These are phyloP conservation scores for Diaporthe citriasiana DNA, from an alignment of 2,329 filamentous ascomycete species.

Conservation along the genomic window DNA sequence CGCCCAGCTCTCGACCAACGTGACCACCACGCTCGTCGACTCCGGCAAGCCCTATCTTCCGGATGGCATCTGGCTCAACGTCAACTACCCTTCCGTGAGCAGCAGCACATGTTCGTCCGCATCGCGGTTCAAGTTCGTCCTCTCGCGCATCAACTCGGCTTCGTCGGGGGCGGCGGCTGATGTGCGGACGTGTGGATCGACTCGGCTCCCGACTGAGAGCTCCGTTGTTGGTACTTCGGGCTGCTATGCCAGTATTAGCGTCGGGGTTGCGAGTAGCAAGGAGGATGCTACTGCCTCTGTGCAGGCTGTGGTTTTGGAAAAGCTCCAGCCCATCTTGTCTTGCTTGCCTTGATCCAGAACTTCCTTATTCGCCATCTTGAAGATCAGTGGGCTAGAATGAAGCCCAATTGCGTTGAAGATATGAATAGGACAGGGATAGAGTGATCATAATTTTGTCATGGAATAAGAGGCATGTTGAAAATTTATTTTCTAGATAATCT, in stretches of 20 bases:
- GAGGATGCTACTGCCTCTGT: conserved; percentile 65
- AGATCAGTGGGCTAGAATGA: too few relatives aligned
- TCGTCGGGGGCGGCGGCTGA: conserved; percentile 56
- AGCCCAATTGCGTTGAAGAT: too few relatives aligned
- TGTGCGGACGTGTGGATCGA: conserved; percentile 68
- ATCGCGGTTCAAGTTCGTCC: conserved; percentile 72
- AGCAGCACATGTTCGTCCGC: conserved; percentile 62
- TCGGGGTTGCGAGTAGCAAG: conserved; percentile 73
- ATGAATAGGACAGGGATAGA: neutral
- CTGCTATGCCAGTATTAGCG: conserved; percentile 75
- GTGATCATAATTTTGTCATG: neutral
- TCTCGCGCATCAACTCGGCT: conserved; percentile 71
- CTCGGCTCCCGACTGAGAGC: conserved; percentile 70
- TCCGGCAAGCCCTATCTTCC: conserved; percentile 76
- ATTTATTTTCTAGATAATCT: neutral
- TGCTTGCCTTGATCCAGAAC: conserved; percentile 24
- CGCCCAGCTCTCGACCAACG: conserved; percentile 70
- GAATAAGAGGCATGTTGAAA: neutral
- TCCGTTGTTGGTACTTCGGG: conserved; percentile 64
- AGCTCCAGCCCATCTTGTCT: conserved; percentile 53
- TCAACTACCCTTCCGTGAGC: conserved; percentile 74
- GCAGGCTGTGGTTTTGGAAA: conserved; percentile 66
- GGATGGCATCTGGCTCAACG: conserved; percentile 72
- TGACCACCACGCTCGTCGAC: conserved; percentile 68
- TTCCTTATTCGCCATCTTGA: too few relatives aligned